Evolutionary conservation across 2,329 filamentous ascomycete genomes (phyloP).

Genomic region (Aspergillus versicolor): DNA sequence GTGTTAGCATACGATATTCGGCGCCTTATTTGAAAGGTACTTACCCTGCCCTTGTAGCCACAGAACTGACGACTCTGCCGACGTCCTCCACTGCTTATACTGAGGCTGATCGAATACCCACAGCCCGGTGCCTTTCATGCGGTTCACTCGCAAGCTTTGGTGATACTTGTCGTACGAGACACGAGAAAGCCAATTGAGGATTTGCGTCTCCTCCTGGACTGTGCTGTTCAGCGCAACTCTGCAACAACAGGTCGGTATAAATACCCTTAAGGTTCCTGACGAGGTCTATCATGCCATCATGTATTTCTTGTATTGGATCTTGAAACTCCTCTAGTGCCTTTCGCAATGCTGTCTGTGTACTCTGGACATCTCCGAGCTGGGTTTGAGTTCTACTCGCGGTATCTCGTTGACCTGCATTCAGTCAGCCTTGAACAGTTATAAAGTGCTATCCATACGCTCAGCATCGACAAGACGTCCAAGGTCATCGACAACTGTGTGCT

Average conservation of each 20-base stretch:
- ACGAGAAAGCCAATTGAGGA: not conserved
- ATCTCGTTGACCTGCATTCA: not conserved
- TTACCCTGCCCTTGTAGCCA: not conserved
- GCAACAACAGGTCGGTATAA: not conserved
- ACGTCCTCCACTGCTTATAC: not conserved
- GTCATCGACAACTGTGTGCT: not conserved
- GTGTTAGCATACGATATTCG: too few species aligned
- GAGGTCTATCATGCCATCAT: not conserved
- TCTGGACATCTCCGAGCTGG: not conserved
- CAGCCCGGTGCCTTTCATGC: not conserved
- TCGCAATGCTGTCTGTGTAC: not conserved
- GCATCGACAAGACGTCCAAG: not conserved
- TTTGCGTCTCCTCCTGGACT: not conserved
- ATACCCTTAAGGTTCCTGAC: not conserved
- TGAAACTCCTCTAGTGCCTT: not conserved
- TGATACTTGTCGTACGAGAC: not conserved
- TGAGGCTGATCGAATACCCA: not conserved
- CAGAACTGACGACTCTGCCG: not conserved
- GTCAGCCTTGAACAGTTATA: not conserved
- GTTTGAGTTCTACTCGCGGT: not conserved
- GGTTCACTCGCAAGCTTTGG: not conserved
- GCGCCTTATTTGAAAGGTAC: too few species aligned
- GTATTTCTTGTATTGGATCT: not conserved
- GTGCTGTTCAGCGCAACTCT: not conserved
- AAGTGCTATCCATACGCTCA: not conserved